These are phyloP conservation scores for Ogataea philodendri DNA, from an alignment of 805 yeast genomes.

Conservation along the genomic window DNA sequence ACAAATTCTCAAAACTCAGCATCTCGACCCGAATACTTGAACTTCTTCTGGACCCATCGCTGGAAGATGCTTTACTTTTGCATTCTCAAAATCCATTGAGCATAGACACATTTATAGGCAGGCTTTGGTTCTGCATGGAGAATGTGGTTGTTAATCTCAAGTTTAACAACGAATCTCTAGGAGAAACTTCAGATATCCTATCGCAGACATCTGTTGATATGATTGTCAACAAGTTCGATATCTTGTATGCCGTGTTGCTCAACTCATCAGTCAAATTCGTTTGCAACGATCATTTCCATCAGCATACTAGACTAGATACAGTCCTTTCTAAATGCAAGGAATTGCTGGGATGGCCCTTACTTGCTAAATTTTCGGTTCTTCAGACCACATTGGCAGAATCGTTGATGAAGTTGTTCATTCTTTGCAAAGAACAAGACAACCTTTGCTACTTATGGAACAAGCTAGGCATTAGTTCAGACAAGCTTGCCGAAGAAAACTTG, in stretches of 20 bases:
- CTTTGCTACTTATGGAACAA: conserved; percentile 24
- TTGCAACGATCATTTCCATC: conserved; percentile 19
- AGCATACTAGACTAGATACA: conserved; percentile 19
- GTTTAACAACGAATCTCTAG: conserved; percentile 14
- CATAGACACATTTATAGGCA: conserved; percentile 27
- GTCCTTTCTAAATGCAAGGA: conserved; percentile 24
- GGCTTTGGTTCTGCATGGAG: conserved; percentile 35
- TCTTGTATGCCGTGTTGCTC: conserved; percentile 28
- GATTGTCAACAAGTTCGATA: conserved; percentile 26
- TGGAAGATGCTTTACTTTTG: conserved; percentile 20
- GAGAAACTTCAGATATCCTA: conserved; percentile 11
- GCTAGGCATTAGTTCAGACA: conserved; percentile 19
- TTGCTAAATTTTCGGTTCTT: conserved; percentile 24
- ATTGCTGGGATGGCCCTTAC: conserved; percentile 31
- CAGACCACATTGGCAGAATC: conserved; percentile 30
- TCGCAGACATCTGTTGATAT: conserved; percentile 21
- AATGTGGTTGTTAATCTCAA: conserved; percentile 30
- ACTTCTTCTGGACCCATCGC: conserved; percentile 26
- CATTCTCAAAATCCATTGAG: conserved; percentile 22
- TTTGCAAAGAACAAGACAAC: conserved; percentile 18
- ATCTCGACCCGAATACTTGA: conserved; percentile 27
- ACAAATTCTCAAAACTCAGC: conserved; percentile 28
- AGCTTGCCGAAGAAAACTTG: conserved; percentile 7
- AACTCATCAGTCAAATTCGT: conserved; percentile 20
- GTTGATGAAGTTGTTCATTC: conserved; percentile 25